Evolutionary conservation across 1,284 basidiomycete species (phyloP), one percentile per base, ranked within the genome.

Genomic region (Ustilago trichophora): DNA sequence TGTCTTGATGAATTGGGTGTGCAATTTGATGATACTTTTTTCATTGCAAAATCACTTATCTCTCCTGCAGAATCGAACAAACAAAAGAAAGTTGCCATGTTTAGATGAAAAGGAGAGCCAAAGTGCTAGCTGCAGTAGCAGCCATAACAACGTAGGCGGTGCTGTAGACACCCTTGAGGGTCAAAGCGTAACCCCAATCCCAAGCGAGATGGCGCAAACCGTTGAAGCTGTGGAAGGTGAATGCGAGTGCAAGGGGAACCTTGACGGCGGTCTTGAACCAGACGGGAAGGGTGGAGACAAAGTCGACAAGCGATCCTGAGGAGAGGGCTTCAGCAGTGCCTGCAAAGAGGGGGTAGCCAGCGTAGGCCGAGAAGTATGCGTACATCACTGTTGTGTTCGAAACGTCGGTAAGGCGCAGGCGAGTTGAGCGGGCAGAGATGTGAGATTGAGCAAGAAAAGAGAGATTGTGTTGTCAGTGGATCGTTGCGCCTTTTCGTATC

Each of bases 141-240:
- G 40, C 76, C 38, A 79, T 65, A 29, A 79, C 76, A 12, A 66
- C 52, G 64, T 80, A 80, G 2, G 74, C 78, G 16, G 68, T 48
- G 0, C 44, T 24, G 63, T 80, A 80, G 34, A 73, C 73, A 21
- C 66, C 69, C 46, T 74, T 77, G 41, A 80, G 55, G 19, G 71
- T 64, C 11, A 77, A 44, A 11, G 54, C 75, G 85, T 90, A 91
- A 56, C 90, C 90, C 79, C 86, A 83, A 83, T 98, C 95, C 95
- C 96, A 98, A 22, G 84, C 83, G 76, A 98, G 84, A 85, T 98
- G 95, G 45, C 95, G 87, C 46, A 98, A 64, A 6, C 95, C 95
- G 83, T 98, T 98, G 82, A 88, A 87, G 7, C 87, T 87, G 84
- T 98, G 95, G 88, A 90, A 97, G 22, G 31, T 50, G 36, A 75